Base-by-base conservation (phyloP, 2,329 filamentous ascomycete genomes). In the Diplodia scrobiculata region DNA sequence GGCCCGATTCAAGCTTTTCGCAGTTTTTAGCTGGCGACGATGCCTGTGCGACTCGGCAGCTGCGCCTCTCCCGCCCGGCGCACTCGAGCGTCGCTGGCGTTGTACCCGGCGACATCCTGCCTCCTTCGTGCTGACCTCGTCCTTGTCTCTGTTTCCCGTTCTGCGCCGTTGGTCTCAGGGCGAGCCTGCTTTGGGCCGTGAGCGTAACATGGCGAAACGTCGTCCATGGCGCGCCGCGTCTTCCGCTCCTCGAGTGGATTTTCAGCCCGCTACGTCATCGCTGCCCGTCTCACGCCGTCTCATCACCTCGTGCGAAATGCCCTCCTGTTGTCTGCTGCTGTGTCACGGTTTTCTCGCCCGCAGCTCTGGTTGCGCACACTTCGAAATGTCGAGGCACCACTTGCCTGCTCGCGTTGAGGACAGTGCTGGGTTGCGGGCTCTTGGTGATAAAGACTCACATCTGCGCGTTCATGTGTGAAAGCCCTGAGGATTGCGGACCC, bases 1-100 rank as follows among this genome's bases (percentile, higher is more conserved):
- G 58, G 58, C 17, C 58, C 58, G 58, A 62, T 13, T 62, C 58
- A 62, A 62, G 58, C 41, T 62, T 62, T 62, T 36, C 29, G 58
- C 58, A 38, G 58, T n/a, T n/a, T n/a, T n/a, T n/a, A n/a, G 55
- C 55, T 59, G 55, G n/a, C 55, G 19, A 17, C n/a, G 48, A 62
- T 62, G 41, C 58, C 51, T 62, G 58, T 62, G 58, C 45, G 58
- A 5, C 58, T 50, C 45, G 41, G 58, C 58, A 47, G 55, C 25
- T 45, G 36, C 36, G 34, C 54, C 36, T 59, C 54, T 41, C 36
- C 54, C 54, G 54, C 13, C 38, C 53, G 36, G 9, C 13, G 2
- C 13, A 47, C 14, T 17, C 2, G 5, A 5, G 3, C 36, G 14
- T 48, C 38, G 36, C 21, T 19, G 19, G 36, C 3, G 19, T 45